These are phyloP conservation scores for Russula sp. DNA, from an alignment of 768 basidiomycete genomes.

Conservation along the genomic window DNA sequence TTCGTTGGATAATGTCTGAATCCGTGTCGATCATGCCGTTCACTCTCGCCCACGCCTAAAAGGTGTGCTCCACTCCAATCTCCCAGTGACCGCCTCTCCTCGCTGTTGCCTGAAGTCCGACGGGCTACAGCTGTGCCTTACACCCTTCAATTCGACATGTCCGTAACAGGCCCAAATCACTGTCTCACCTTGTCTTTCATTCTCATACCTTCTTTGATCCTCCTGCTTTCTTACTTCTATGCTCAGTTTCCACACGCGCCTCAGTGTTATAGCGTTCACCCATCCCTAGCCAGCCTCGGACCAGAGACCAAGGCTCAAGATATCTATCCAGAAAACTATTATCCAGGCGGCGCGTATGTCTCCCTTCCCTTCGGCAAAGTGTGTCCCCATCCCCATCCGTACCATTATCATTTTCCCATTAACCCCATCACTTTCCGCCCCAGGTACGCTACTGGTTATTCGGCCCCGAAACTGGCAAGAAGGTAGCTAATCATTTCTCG, in stretches of 20 bases:
- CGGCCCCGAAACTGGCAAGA: constrained; percentile 61
- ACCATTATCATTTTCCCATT: neutral
- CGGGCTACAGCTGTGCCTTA: constrained; percentile 1
- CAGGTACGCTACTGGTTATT: constrained; percentile 74
- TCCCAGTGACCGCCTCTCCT: too few species aligned
- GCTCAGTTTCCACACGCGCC: constrained; percentile 62
- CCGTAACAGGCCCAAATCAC: constrained; percentile 28
- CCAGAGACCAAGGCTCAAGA: constrained; percentile 50
- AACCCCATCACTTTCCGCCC: neutral
- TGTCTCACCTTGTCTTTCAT: constrained; percentile 50
- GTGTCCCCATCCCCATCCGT: constrained; percentile 25
- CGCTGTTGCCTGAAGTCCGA: neutral
- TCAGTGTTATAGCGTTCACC: constrained; percentile 41
- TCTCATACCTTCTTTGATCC: constrained; percentile 52
- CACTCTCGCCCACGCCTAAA: neutral
- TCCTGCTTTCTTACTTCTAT: constrained; percentile 54
- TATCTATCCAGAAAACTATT: constrained; percentile 70
- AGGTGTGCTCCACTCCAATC: neutral
- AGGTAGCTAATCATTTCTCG: constrained; percentile 35
- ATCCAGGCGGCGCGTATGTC: constrained; percentile 56
- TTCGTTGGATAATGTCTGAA: neutral
- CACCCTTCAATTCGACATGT: constrained; percentile 21
- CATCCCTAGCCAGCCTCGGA: constrained; percentile 58
- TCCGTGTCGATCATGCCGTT: neutral
- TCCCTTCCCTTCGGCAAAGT: constrained; percentile 61